Conservation (phyloP, 176 grass and related monocot species). For the Phoenix roebelenii region DNA sequence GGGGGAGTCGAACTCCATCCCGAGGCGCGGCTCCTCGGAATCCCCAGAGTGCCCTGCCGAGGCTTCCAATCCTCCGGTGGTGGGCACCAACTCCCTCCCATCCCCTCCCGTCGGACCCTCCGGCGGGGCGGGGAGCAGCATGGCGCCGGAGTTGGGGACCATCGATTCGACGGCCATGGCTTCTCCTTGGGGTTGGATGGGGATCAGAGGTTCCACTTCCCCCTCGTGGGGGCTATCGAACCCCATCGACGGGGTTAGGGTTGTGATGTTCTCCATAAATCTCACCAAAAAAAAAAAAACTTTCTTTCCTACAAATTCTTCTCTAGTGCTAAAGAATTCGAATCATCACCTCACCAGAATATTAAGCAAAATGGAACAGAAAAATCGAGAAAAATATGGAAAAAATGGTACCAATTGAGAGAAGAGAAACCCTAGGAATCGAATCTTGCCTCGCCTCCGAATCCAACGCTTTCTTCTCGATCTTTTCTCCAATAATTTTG, state of each 20-base stretch:
- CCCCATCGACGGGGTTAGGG: conserved; percentile 19
- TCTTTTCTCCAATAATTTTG: too few relatives aligned
- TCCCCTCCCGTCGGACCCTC: not conserved
- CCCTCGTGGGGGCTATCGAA: conserved; percentile 17
- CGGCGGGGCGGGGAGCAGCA: not conserved
- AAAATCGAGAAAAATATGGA: too few relatives aligned
- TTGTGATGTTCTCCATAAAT: not conserved
- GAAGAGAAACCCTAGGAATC: too few relatives aligned
- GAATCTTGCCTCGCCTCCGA: too few relatives aligned
- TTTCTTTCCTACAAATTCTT: too few relatives aligned
- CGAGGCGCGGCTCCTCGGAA: not conserved
- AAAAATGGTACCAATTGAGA: too few relatives aligned
- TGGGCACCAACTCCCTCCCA: not conserved
- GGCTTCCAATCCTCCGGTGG: not conserved
- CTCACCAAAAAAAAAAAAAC: too few relatives aligned
- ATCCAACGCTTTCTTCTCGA: too few relatives aligned
- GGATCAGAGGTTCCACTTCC: conserved; percentile 8
- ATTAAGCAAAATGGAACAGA: too few relatives aligned
- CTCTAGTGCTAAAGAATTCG: too few relatives aligned
- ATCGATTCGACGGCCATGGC: conserved; percentile 2
- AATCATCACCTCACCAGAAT: too few relatives aligned
- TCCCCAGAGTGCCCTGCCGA: not conserved
- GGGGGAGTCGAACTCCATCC: conserved; percentile 40
- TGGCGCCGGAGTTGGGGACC: not conserved
- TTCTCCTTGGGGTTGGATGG: conserved; percentile 14